These are phyloP conservation scores for Orobanche coerulescens DNA, from an alignment of 257 asterid genomes.

Conservation along the genomic window DNA sequence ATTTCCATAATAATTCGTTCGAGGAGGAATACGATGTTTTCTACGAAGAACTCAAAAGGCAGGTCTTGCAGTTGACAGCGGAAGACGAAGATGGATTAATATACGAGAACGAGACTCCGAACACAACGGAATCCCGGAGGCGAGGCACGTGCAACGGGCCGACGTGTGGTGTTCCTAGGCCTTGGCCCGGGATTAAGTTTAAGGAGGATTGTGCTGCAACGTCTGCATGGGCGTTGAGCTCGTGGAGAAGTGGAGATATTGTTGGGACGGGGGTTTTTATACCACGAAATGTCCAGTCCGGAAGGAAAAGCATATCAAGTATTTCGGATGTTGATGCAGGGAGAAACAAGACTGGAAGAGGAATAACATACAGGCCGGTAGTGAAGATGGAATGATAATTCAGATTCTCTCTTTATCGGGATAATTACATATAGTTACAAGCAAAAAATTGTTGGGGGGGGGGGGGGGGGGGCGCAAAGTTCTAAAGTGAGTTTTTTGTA, in stretches of 20 bases:
- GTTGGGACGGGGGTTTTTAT: constrained; percentile 90
- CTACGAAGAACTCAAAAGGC: constrained; percentile 45
- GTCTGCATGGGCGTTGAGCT: constrained; percentile 45
- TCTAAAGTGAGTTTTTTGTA: no score
- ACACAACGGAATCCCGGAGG: background rate
- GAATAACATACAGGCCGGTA: constrained; percentile 19
- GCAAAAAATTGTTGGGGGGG: no score
- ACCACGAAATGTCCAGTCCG: constrained; percentile 37
- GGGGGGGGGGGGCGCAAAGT: no score
- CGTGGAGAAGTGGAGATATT: constrained; percentile 61
- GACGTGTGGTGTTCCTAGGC: background rate
- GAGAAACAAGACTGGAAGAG: constrained; percentile 24
- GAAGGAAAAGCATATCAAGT: constrained; percentile 31
- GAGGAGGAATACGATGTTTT: constrained; percentile 40
- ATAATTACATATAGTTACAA: no score
- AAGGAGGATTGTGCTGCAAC: constrained; percentile 27
- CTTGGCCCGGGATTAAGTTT: constrained; percentile 43
- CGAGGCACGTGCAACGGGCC: constrained; percentile 20
- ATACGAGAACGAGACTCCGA: background rate
- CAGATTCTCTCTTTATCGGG: background rate
- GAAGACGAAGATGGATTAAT: constrained; percentile 28
- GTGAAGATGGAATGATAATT: constrained; percentile 20
- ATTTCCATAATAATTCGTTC: constrained; percentile 9
- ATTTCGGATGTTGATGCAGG: constrained; percentile 24
- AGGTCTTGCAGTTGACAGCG: constrained; percentile 37